Evolutionary conservation across 257 asterid genomes (phyloP).

Genomic region (Cynanchum wilfordii): DNA sequence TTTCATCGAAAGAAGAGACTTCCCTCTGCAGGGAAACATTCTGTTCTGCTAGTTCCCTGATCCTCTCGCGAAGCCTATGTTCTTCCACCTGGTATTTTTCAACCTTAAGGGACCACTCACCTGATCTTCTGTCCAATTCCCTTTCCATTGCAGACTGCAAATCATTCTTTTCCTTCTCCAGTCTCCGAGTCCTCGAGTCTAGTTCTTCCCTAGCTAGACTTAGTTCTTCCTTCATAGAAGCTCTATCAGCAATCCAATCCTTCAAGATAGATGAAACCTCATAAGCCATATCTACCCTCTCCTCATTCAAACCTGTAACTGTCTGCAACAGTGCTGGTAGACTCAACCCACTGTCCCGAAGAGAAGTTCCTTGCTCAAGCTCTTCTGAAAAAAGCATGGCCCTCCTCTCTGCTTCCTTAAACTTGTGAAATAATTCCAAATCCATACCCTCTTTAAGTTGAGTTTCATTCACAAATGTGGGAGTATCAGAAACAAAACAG

Average conservation of each 20-base stretch:
- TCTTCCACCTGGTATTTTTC: conserved; percentile 87
- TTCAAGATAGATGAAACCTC: conserved; percentile 55
- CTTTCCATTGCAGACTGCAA: conserved; percentile 72
- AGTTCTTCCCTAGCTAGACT: conserved; percentile 40
- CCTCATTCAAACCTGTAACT: conserved; percentile 58
- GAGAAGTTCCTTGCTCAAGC: conserved; percentile 48
- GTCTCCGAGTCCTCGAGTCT: conserved; percentile 45
- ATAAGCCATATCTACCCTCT: conserved; percentile 65
- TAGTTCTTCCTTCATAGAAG: conserved; percentile 54
- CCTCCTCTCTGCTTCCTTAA: conserved; percentile 73
- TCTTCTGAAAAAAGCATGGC: conserved; percentile 62
- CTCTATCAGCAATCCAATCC: conserved; percentile 79
- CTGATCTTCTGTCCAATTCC: conserved; percentile 89
- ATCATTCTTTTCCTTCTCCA: conserved; percentile 83
- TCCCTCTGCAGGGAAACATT: conserved; percentile 91
- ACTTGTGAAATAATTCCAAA: conserved; percentile 39
- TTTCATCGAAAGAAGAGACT: conserved; percentile 64
- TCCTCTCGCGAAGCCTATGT: conserved; percentile 91
- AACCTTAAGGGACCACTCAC: conserved; percentile 81
- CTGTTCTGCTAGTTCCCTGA: conserved; percentile 91
- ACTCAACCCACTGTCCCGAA: conserved; percentile 48
- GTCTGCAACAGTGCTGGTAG: conserved; percentile 53
- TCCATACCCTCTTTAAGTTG: conserved; percentile 41
- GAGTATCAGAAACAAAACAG: conserved; percentile 34
- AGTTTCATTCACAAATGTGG: conserved; percentile 21